A percentile compares a stretch with the other conserved stretches of the same genome.
Conservation (phyloP, 345 rosid species). For the Salix brachista region DNA sequence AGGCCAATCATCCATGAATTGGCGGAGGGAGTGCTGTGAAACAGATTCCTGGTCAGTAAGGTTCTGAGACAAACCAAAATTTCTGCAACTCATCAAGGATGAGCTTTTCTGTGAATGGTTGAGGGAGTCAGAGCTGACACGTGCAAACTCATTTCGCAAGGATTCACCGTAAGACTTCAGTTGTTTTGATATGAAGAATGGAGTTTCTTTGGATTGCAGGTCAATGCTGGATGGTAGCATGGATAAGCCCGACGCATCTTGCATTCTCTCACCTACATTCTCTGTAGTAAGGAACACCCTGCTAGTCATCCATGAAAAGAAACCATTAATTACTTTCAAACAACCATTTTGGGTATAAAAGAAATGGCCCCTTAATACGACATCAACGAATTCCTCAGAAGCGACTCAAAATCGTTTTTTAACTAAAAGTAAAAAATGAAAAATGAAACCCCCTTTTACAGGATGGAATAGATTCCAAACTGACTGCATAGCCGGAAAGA, state of each 20-base stretch:
- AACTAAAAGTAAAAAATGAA: no score
- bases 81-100: slow-evolving; percentile 27
- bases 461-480: neutral
- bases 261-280: slow-evolving; percentile 26
- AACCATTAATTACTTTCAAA: neutral
- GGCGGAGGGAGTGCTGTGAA: slow-evolving; percentile 45
- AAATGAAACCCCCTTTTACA: neutral
- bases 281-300: slow-evolving; percentile 45
- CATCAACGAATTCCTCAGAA: neutral
- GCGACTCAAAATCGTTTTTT: neutral
- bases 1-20: slow-evolving; percentile 65
- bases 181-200: slow-evolving; percentile 34
- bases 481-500: no score
- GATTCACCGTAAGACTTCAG: slow-evolving; percentile 27
- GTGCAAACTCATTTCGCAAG: slow-evolving; percentile 34
- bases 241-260: slow-evolving; percentile 29
- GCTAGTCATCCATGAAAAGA: slow-evolving; percentile 9
- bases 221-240: slow-evolving; percentile 22
- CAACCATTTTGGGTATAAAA: neutral
- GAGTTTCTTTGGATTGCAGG: slow-evolving; percentile 34
- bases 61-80: slow-evolving; percentile 39
- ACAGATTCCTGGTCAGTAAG: slow-evolving; percentile 30
- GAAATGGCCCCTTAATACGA: neutral
- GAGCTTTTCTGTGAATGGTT: slow-evolving; percentile 41
- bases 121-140: slow-evolving; percentile 42